Base-by-base conservation (phyloP, 2,329 filamentous ascomycete genomes). In the Aquanectria penicillioides region DNA sequence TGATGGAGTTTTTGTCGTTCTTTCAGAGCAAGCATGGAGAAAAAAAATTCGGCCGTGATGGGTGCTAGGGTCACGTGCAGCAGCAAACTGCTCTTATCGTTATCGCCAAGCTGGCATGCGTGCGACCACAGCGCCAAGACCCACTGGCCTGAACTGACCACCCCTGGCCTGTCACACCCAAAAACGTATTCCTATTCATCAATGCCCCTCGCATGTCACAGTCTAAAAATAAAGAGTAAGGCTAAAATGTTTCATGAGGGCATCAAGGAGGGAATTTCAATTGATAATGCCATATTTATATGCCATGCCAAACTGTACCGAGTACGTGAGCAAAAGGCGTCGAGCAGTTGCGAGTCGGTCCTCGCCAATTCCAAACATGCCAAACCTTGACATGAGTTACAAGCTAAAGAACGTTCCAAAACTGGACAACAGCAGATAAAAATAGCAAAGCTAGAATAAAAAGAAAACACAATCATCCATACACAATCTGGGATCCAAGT, bases 1-100 rank as follows among this genome's bases (percentile, higher is more conserved):
- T 62, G 53, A 40, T 59, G 48, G 18, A 52, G 43, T 43, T 61
- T 52, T 53, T 57, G 44, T n/a, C n/a, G 40, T 59, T 52, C 44
- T 23, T 38, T 41, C 51, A 49, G 38, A 51, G 38, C 47, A 48
- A n/a, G 49, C 53, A 52, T 15, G 10, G 28, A 15, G 46, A 54
- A 58, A 57, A 61, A 63, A 61, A 55, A 51, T 57, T 53, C 34
- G 56, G 26, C 23, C 44, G 31, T 18, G 26, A 29, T 50, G 40
- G 38, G 49, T 25, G 43, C 26, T 25, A 4, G 12, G 40, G 46
- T 62, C 59, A 62, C 59, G 59, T 62, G 59, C 1, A 3, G 3
- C 12, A 5, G 10, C 3, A n/a, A n/a, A n/a, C n/a, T n/a, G n/a
- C 8, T 6, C 47, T 57, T 57, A 57, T 57, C 54, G 47, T 52